phyloP scores from a whole-genome alignment of 208 protist genomes.

The Wallacemonas rigidus region DNA sequence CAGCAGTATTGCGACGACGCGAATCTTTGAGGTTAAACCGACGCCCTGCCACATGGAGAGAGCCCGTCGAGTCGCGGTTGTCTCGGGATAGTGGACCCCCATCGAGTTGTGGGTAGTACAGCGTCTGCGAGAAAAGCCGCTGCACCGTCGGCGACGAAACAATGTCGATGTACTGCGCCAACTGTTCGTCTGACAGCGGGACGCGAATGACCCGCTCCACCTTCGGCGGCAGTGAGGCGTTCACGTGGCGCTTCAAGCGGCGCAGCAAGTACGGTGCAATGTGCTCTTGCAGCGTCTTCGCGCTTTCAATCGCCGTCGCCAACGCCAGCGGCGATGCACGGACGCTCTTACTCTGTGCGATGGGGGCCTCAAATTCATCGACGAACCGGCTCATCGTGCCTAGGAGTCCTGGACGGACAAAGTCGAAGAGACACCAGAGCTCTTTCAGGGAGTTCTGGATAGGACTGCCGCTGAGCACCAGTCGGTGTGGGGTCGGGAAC shows the following conservation, averaged over 20 bases:
- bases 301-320: slow-evolving; percentile 94
- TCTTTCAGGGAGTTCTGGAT: slow-evolving; percentile 99
- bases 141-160: slow-evolving; percentile 75
- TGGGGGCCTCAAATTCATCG: slow-evolving; percentile 82
- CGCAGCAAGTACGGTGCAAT: slow-evolving; percentile 97
- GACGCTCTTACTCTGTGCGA: slow-evolving; percentile 89
- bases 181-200: slow-evolving; percentile 92
- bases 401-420: slow-evolving; percentile 96
- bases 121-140: slow-evolving; percentile 41
- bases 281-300: slow-evolving; percentile 88
- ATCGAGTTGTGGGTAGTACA: slow-evolving; percentile 38
- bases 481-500: slow-evolving; percentile 91
- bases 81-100: slow-evolving; percentile 54
- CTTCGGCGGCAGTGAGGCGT: slow-evolving; percentile 91
- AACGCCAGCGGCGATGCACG: slow-evolving; percentile 90
- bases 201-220: slow-evolving; percentile 97
- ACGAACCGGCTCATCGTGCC: slow-evolving; percentile 79
- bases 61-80: slow-evolving; percentile 55
- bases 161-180: slow-evolving; percentile 90
- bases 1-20: slow-evolving; percentile 20
- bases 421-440: slow-evolving; percentile 99
- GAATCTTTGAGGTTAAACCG: slow-evolving; percentile 47
- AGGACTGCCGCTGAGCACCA: slow-evolving; percentile 96
- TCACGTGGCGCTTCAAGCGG: slow-evolving; percentile 95
- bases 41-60: slow-evolving; percentile 58